These are phyloP conservation scores for Paracorniculantispora psalliotae DNA, from an alignment of 2,329 filamentous ascomycete genomes.

Conservation along the genomic window DNA sequence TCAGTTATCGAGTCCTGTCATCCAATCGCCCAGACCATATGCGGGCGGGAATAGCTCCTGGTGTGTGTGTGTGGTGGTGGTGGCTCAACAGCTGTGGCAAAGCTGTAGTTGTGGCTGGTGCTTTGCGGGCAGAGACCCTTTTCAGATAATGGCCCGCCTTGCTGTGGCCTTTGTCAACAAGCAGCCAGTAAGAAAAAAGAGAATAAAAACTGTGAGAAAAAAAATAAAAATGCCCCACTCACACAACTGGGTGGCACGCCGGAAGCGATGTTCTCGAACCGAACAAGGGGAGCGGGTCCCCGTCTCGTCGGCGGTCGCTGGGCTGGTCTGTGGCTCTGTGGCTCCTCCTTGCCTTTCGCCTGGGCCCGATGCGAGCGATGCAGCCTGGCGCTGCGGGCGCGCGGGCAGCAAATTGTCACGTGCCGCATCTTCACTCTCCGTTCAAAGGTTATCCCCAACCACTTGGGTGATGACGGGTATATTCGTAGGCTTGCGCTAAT, in stretches of 20 bases:
- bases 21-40: background rate
- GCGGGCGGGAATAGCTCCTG: background rate
- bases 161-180: background rate
- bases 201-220: background rate
- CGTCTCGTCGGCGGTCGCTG: background rate
- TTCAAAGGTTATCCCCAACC: too few relatives aligned
- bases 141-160: background rate
- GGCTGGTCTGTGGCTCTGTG: too few relatives aligned
- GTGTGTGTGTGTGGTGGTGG: background rate
- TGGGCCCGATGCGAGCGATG: conserved; percentile 4
- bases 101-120: conserved; percentile 1
- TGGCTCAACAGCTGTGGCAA: background rate
- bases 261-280: conserved; percentile 13
- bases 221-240: background rate
- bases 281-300: conserved; percentile 12
- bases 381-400: background rate
- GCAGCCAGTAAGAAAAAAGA: background rate
- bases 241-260: background rate
- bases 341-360: too few relatives aligned
- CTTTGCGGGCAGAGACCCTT: background rate
- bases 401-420: background rate
- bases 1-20: too few relatives aligned
- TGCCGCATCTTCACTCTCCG: background rate
- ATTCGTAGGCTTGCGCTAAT: too few relatives aligned
- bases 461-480: too few relatives aligned